phyloP scores from a whole-genome alignment of 225 moss, liverwort and hornwort species.

The Pseudoscleropodium purum region DNA sequence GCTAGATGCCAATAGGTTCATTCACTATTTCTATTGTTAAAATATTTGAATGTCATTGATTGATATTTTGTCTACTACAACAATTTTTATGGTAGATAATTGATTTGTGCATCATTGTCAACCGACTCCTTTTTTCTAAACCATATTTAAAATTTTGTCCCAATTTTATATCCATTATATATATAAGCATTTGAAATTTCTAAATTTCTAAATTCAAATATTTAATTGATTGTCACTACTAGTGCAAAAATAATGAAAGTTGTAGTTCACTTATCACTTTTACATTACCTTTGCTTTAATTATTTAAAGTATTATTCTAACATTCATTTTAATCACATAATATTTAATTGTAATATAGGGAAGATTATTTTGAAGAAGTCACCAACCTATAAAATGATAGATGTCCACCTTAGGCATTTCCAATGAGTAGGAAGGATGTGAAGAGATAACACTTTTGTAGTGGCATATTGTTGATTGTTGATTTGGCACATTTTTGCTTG shows the following conservation, averaged over 20 bases:
- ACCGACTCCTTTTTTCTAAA: rapidly evolving
- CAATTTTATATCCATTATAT: neutral
- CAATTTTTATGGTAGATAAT: neutral
- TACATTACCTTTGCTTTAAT: too few relatives aligned
- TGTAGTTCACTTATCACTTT: rapidly evolving
- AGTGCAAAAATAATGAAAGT: neutral
- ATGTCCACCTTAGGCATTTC: too few relatives aligned
- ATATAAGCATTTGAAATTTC: too few relatives aligned
- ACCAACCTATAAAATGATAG: neutral
- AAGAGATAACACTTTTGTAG: neutral
- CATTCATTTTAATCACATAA: neutral
- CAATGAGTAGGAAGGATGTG: neutral
- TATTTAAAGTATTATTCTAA: too few relatives aligned
- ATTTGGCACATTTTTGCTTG: neutral
- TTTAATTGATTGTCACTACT: neutral
- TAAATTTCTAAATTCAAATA: neutral
- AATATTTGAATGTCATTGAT: too few relatives aligned
- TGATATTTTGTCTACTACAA: neutral
- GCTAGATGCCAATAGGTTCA: neutral
- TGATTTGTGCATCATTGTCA: neutral
- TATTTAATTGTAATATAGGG: too few relatives aligned
- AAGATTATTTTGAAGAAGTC: neutral
- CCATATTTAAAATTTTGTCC: too few relatives aligned
- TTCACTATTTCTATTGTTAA: neutral
- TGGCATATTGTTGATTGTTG: neutral